Evolutionary conservation across 2,329 filamentous ascomycete species (phyloP).

Genomic region (Aspergillus udagawae): DNA sequence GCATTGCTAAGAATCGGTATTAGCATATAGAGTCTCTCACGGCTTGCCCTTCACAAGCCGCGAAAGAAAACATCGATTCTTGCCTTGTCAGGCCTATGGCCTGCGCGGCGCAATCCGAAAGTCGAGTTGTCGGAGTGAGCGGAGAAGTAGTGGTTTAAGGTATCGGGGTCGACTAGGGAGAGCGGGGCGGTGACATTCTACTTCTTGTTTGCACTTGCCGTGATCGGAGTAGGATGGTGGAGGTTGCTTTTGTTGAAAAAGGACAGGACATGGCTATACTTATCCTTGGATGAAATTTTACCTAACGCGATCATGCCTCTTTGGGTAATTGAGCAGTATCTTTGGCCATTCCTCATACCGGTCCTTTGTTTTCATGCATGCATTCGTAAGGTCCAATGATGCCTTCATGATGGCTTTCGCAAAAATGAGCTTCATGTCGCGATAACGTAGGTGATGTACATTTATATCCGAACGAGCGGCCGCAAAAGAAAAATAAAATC

Average conservation of each 20-base stretch:
- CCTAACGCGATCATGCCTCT: constrained; percentile 18
- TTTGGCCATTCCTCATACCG: background rate
- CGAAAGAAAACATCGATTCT: constrained; percentile 18
- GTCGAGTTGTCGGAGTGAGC: background rate
- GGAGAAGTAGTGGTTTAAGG: background rate
- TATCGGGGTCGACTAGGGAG: background rate
- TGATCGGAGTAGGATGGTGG: constrained; percentile 13
- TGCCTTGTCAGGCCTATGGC: constrained; percentile 1
- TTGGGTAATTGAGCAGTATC: constrained; percentile 16
- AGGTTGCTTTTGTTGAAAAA: constrained; percentile 5
- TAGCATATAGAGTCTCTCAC: constrained; percentile 7
- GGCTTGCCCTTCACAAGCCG: constrained; percentile 9
- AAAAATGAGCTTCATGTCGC: background rate
- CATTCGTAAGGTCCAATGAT: background rate
- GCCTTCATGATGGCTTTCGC: background rate
- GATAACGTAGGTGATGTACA: constrained; percentile 4
- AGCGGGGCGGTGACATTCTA: constrained; percentile 4
- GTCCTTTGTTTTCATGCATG: background rate
- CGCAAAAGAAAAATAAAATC: background rate
- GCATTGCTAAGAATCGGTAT: constrained; percentile 18
- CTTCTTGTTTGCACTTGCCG: constrained; percentile 8
- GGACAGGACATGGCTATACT: constrained; percentile 5
- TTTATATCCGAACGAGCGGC: background rate
- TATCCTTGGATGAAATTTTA: constrained; percentile 9
- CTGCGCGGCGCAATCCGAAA: background rate